A percentile compares a stretch with the other conserved stretches of the same genome.
Evolutionary conservation across 768 basidiomycete species (phyloP).

Genomic region (Suillus clintonianus): DNA sequence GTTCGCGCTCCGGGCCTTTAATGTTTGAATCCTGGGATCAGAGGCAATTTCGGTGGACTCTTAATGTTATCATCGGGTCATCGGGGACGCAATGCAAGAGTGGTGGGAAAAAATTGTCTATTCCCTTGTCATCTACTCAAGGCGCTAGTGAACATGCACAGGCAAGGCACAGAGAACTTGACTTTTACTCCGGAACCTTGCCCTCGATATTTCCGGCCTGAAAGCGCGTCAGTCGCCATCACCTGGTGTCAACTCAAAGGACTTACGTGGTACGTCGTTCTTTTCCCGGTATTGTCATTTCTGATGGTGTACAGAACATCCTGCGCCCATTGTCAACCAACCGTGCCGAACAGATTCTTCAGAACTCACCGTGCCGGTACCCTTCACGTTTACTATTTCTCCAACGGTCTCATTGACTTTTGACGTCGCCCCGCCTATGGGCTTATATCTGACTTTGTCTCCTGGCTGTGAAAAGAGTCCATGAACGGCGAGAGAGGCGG

Average conservation of each 20-base stretch:
- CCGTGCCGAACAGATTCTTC: too few relatives aligned
- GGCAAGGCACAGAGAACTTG: too few relatives aligned
- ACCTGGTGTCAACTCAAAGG: not conserved
- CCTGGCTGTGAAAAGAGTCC: conserved; percentile 28
- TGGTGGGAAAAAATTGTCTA: too few relatives aligned
- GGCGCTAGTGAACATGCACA: too few relatives aligned
- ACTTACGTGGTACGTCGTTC: conserved; percentile 38
- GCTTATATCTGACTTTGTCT: conserved; percentile 46
- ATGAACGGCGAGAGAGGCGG: not conserved
- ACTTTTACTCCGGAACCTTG: too few relatives aligned
- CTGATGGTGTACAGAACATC: conserved; percentile 38
- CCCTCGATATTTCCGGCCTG: not conserved
- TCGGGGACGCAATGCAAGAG: too few relatives aligned
- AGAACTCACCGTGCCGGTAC: conserved; percentile 36
- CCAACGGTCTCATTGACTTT: conserved; percentile 42
- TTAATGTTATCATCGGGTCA: too few relatives aligned
- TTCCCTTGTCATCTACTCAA: too few relatives aligned
- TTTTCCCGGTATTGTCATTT: conserved; percentile 46
- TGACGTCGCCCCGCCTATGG: conserved; percentile 40
- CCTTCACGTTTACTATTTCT: conserved; percentile 33
- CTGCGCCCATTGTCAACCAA: conserved; percentile 18
- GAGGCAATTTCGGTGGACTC: too few relatives aligned
- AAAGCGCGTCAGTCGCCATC: not conserved
- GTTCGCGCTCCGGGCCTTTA: too few relatives aligned
- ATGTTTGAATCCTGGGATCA: too few relatives aligned